Conservation (phyloP, 75 land plant genomes). For the Chamaecyparis obtusa region DNA sequence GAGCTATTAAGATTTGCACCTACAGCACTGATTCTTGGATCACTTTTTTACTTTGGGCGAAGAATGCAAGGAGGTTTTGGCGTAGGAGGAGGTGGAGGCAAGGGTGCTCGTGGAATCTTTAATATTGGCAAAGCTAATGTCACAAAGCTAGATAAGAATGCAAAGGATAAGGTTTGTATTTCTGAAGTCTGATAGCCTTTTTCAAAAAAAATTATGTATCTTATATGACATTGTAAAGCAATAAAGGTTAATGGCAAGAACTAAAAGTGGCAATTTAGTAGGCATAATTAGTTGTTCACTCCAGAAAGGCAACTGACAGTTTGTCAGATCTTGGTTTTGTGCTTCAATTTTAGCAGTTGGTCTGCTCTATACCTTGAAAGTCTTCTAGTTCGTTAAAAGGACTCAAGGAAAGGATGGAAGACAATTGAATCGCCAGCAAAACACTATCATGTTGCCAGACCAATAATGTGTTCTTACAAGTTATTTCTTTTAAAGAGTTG, state of each 20-base stretch:
- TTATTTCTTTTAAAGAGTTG: background rate
- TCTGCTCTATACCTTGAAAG: background rate
- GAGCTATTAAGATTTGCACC: slow-evolving; percentile 69
- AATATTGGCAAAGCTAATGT: slow-evolving; percentile 79
- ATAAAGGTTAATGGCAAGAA: background rate
- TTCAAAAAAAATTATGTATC: background rate
- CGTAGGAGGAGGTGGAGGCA: slow-evolving; percentile 61
- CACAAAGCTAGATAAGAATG: slow-evolving; percentile 67
- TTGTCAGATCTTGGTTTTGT: background rate
- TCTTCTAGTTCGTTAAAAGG: background rate
- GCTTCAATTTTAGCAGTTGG: background rate
- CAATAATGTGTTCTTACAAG: background rate
- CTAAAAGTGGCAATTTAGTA: background rate
- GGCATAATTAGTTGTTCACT: background rate
- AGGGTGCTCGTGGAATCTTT: slow-evolving; percentile 71
- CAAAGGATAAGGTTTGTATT: slow-evolving; percentile 76
- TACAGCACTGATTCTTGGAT: slow-evolving; percentile 51
- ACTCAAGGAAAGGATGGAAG: background rate
- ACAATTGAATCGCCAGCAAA: background rate
- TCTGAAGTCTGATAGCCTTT: background rate
- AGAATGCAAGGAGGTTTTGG: slow-evolving; percentile 76
- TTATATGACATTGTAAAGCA: background rate
- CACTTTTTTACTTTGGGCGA: slow-evolving; percentile 47
- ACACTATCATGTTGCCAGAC: background rate
- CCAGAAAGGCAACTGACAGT: background rate